Evolutionary conservation across 73 alveolate genomes (phyloP).

Genomic region (Strombidium stylifer): DNA sequence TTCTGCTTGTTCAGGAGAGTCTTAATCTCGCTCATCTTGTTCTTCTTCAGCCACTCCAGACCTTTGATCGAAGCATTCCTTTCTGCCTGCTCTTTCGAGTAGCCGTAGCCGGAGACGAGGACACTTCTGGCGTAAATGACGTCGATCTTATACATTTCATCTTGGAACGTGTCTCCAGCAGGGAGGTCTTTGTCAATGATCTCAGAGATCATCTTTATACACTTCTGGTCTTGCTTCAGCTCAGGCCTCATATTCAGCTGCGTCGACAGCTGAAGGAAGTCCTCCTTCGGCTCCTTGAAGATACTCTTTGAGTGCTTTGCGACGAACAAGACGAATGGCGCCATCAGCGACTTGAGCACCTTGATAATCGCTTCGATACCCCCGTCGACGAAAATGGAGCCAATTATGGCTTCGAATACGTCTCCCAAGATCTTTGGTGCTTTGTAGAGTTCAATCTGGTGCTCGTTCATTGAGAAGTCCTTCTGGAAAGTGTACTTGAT

Average conservation of each 20-base stretch:
- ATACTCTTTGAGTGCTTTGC: slow-evolving; percentile 42
- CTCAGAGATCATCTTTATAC: no score
- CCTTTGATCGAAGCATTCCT: slow-evolving; percentile 51
- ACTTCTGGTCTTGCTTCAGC: background rate
- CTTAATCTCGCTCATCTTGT: background rate
- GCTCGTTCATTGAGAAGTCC: slow-evolving; percentile 20
- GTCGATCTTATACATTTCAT: background rate
- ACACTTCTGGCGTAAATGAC: background rate
- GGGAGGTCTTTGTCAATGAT: no score
- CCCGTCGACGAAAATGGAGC: slow-evolving; percentile 54
- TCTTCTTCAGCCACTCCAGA: slow-evolving; percentile 6
- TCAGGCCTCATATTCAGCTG: slow-evolving; percentile 14
- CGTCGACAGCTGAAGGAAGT: slow-evolving; percentile 18
- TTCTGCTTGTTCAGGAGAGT: no score
- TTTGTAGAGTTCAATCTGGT: slow-evolving; percentile 29
- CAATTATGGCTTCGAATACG: slow-evolving; percentile 51
- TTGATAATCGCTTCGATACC: slow-evolving; percentile 27
- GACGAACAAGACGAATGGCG: slow-evolving; percentile 39
- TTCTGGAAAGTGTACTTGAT: slow-evolving; percentile 4
- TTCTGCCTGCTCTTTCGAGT: slow-evolving; percentile 43
- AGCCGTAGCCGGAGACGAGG: slow-evolving; percentile 41
- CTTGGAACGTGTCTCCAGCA: background rate
- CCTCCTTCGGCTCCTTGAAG: slow-evolving; percentile 49
- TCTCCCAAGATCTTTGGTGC: slow-evolving; percentile 62
- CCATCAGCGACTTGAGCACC: slow-evolving; percentile 26